Base-by-base conservation (phyloP, 441 rosid species). In the Brassica hybrid region DNA sequence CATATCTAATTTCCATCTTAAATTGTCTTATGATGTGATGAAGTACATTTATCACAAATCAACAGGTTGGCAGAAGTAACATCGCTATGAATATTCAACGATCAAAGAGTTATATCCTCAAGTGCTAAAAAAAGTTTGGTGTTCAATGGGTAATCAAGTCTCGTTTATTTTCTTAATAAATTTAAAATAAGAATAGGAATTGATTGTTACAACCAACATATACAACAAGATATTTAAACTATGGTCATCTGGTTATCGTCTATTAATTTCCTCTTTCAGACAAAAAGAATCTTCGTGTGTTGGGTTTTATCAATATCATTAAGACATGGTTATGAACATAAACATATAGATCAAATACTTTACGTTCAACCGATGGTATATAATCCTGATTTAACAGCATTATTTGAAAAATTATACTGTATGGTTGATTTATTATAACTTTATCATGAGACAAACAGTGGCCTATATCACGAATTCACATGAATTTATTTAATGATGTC, bases 401-500 rank as follows among this genome's bases (percentile, higher is more conserved):
- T 41, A 38, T 70, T 76, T 70, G 65, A 75, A 69, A 48, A 13
- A 6, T 4, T 32, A 0, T 30, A 67, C 50, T 3, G 23, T 21
- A 16, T 25, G 3, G n/a, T n/a, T n/a, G 12, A 57, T 38, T 38
- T 14, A 18, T 3, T 64, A 30, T 38, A 7, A 12, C 69, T 17
- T 52, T 77, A 7, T 34, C 41, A 79, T 54, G 72, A 69, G 76
- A 74, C 62, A 69, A 43, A 58, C n/a, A 65, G 68, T 79, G 75
- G 58, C 64, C 10, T 45, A 64, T 32, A 74, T 45, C 79, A 75
- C 73, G 74, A 76, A 67, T 71, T 61, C 73, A 76, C 83, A 76
- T 75, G 80, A 76, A 66, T 48, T 48, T 59, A 76, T 65, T 75
- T 75, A 80, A 75, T 80, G 79, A 65, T 65, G 66, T 19, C 13